A percentile compares a stretch with the other conserved stretches of the same genome.
Evolutionary conservation across 2,329 filamentous ascomycete genomes (phyloP).

Genomic region (Periconia digitata): DNA sequence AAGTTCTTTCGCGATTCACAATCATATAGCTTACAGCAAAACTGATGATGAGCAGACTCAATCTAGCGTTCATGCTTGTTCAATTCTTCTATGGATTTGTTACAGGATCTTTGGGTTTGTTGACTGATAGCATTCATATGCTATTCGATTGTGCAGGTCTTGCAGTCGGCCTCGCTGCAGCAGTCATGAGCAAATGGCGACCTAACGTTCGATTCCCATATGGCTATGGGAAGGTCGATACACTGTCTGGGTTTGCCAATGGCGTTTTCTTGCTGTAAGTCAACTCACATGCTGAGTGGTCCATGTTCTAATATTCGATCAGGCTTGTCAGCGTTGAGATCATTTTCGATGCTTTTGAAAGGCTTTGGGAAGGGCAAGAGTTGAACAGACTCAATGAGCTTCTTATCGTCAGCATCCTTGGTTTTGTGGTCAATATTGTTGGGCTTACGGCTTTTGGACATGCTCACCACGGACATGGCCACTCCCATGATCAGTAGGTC

Average conservation of each 20-base stretch:
- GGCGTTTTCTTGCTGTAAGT: slow-evolving; percentile 87
- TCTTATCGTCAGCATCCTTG: slow-evolving; percentile 82
- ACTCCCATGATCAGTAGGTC: slow-evolving; percentile 27
- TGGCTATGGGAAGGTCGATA: slow-evolving; percentile 96
- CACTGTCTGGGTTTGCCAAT: slow-evolving; percentile 92
- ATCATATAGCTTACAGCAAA: background rate
- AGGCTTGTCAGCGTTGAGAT: slow-evolving; percentile 95
- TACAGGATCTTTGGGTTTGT: slow-evolving; percentile 89
- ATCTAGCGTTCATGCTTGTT: slow-evolving; percentile 91
- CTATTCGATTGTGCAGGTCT: slow-evolving; percentile 97
- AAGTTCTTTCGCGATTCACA: slow-evolving; percentile 37
- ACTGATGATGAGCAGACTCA: slow-evolving; percentile 62
- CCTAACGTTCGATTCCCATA: slow-evolving; percentile 88
- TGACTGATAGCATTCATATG: slow-evolving; percentile 99
- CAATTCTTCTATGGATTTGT: slow-evolving; percentile 93
- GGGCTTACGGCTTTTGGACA: slow-evolving; percentile 82
- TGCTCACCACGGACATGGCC: slow-evolving; percentile 59
- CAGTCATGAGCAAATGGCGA: slow-evolving; percentile 96
- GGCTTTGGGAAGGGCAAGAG: slow-evolving; percentile 79
- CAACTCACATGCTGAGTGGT: background rate
- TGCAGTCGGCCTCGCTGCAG: slow-evolving; percentile 84
- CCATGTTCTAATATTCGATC: slow-evolving; percentile 10
- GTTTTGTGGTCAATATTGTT: slow-evolving; percentile 86
- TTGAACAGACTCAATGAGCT: slow-evolving; percentile 84
- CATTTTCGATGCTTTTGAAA: slow-evolving; percentile 88